A percentile compares a stretch with the other conserved stretches of the same genome.
phyloP scores from a whole-genome alignment of 1,284 basidiomycete species.

The Veloporphyrellus conicus region DNA sequence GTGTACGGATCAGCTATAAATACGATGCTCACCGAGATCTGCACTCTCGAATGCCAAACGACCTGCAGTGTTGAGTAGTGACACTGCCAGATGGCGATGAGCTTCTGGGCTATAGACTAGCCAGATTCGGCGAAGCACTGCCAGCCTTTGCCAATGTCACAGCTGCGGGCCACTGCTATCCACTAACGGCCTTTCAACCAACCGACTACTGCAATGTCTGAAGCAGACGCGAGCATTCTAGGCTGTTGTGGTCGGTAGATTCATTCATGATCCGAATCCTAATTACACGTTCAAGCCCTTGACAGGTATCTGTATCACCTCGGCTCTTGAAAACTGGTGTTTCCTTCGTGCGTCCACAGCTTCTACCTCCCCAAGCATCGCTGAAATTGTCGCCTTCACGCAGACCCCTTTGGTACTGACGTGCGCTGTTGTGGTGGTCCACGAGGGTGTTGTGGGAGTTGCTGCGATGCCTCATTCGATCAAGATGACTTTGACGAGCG shows the following conservation, averaged over 20 bases:
- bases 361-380: not conserved
- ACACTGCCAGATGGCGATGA: no score
- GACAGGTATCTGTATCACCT: slow-evolving; percentile 17
- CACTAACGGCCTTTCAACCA: no score
- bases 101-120: no score
- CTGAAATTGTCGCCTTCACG: not conserved
- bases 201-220: slow-evolving; percentile 15
- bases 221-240: slow-evolving; percentile 3
- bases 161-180: no score
- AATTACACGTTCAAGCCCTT: not conserved
- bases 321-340: slow-evolving; percentile 26
- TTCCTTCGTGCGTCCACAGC: slow-evolving; percentile 21
- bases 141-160: no score
- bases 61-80: no score
- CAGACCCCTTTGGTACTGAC: slow-evolving; percentile 27
- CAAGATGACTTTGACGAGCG: slow-evolving; percentile 32
- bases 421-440: slow-evolving; percentile 15
- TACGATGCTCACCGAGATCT: no score
- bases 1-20: no score
- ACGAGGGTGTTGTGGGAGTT: slow-evolving; percentile 29
- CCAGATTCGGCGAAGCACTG: no score
- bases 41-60: no score
- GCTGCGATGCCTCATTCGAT: slow-evolving; percentile 30
- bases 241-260: slow-evolving; percentile 26
- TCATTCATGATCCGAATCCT: not conserved